These are phyloP conservation scores for Kickxella alabastrina DNA, from an alignment of 192 early-diverging fungal species.

Conservation along the genomic window DNA sequence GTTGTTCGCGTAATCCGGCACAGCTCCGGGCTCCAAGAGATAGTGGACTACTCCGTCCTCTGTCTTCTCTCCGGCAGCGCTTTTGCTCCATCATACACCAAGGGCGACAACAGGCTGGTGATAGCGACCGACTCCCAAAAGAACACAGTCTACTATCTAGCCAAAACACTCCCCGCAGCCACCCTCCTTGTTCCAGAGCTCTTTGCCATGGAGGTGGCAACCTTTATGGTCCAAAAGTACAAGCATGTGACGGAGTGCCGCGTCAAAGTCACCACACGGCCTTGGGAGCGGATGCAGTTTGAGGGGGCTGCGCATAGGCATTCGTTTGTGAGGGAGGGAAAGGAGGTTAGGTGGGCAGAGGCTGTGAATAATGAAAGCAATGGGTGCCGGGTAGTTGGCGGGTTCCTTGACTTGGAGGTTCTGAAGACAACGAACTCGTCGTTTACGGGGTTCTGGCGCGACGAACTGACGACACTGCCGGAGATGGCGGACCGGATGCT, in stretches of 20 bases:
- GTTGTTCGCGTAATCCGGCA: slow-evolving; percentile 66
- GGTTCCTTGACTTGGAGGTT: slow-evolving; percentile 67
- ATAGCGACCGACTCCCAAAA: slow-evolving; percentile 76
- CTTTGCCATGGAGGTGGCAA: slow-evolving; percentile 65
- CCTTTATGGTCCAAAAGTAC: slow-evolving; percentile 71
- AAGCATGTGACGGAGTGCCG: slow-evolving; percentile 60
- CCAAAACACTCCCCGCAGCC: slow-evolving; percentile 58
- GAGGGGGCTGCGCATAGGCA: slow-evolving; percentile 62
- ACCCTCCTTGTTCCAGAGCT: slow-evolving; percentile 68
- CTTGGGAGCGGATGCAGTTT: slow-evolving; percentile 70
- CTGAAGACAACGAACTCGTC: slow-evolving; percentile 82
- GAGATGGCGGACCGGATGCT: slow-evolving; percentile 75
- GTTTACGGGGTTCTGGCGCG: slow-evolving; percentile 68
- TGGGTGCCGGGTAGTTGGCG: slow-evolving; percentile 47
- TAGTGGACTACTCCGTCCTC: slow-evolving; percentile 66
- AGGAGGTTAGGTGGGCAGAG: slow-evolving; percentile 62
- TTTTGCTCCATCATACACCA: slow-evolving; percentile 68
- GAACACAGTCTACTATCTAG: slow-evolving; percentile 73
- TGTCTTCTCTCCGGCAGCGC: slow-evolving; percentile 55
- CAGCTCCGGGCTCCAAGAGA: slow-evolving; percentile 57
- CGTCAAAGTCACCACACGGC: slow-evolving; percentile 65
- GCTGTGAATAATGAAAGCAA: slow-evolving; percentile 36
- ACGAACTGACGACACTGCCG: slow-evolving; percentile 69
- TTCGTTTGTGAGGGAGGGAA: slow-evolving; percentile 68
- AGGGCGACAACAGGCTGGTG: slow-evolving; percentile 72